Base-by-base conservation (phyloP, 106 monocot species). In the Narthecium ossifragum region DNA sequence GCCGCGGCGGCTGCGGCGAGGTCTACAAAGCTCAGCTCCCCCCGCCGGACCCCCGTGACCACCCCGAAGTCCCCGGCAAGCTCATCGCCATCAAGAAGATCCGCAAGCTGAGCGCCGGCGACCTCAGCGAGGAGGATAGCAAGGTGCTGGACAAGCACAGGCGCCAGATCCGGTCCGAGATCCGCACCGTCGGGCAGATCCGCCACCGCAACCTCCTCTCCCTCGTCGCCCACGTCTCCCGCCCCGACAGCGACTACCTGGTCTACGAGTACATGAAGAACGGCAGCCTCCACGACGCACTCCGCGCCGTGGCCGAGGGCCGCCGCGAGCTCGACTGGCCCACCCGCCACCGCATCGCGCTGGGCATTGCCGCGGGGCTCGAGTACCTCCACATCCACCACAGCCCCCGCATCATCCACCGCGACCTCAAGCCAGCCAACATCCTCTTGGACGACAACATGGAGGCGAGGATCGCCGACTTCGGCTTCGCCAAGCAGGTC, bases 241-340 rank as follows among this genome's bases (percentile, higher is more conserved):
- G 72, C 2, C 54, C 68, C 2, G 75, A 80, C 12, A 69, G 72
- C 64, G 70, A 85, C 72, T 83, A 72, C 49, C 71, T 93, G 13
- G 25, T 93, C 60, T 85, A 85, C 69, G 85, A 85, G 70, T 85
- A 34, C 82, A 88, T 89, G 89, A 77, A 80, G 64, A 89, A 83
- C 56, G 94, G 94, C 14, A 82, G 79, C 54, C 68, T 94, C 4
- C 76, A 74, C 20, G 73, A 88, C 31, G 70, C 60, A 2, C 50
- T 93, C 24, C 63, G 43, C 18, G 14, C 28, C 1, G 46, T 25
- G 0, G 40, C 38, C 1, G 52, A 61, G 6, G 70, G 63, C 28
- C 5, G 23, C 8, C 50, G 59, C 30, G 62, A 79, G 24, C 60
- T 82, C 1, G 72, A 56, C 57, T 92, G 91, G 91, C 29, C 36